Base-by-base conservation (phyloP, 2,329 filamentous ascomycete genomes). In the Westerdykella sp. region DNA sequence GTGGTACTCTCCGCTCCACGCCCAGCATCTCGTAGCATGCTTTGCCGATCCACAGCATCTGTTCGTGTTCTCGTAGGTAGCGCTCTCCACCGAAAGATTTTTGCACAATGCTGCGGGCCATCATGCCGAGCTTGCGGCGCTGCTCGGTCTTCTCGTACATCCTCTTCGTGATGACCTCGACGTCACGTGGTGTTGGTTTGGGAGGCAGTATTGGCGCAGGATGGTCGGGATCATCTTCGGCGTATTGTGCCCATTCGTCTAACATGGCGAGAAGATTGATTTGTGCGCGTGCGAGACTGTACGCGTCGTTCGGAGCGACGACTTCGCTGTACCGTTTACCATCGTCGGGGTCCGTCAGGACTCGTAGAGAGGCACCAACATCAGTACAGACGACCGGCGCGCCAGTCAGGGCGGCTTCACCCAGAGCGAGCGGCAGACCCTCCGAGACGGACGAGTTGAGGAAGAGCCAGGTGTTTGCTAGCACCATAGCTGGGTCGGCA, bases 271-370 rank as follows among this genome's bases (percentile, higher is more conserved):
- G 70, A 51, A 83, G 72, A 43, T 76, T 76, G 48, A 84, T 76
- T 53, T 84, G 80, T 0, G 80, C 80, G 18, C 75, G 70, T 1
- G 80, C 80, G 1, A 84, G 69, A 4, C 76, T 74, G 31, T 73
- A 71, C 4, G 79, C 73, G 56, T 84, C 80, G 51, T 83, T 83
- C 2, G 80, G 80, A 12, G 80, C 76, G 2, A 83, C 79, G 5
- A 83, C 77, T 44, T 78, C 79, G 48, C 77, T 79, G 65, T 78
- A 83, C 21, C 73, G 67, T 42, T 66, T 65, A 35, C 63, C 64
- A 18, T 61, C 56, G 9, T 71, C 71, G 0, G 72, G 74, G 48
- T 79, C 74, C 0, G 75, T 79, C n/a, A 79, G 66, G 0, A 79
- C 75, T 21, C 75, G 69, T 2, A 76, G 69, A 1, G 75, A 77